Evolutionary conservation across 2,329 filamentous ascomycete genomes (phyloP), one percentile per base, ranked within the genome.

Genomic region (Talaromyces sp.): DNA sequence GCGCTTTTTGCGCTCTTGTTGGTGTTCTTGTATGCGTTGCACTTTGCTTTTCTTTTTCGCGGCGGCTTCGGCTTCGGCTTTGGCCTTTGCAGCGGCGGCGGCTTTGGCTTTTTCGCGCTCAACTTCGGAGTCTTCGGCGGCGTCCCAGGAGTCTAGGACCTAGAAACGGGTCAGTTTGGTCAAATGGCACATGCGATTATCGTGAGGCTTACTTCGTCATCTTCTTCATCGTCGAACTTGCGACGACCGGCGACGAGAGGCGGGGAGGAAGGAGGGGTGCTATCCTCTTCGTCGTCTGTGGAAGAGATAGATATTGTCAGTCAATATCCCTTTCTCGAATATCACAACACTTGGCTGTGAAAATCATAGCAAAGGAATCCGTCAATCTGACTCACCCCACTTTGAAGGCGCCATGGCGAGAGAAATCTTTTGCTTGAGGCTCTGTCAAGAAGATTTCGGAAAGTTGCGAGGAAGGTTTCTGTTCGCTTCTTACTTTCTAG

Each of bases 111-210:
- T 99, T 80, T 97, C 93, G 73, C 93, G 91, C 83, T 99, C 95
- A 72, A 89, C 94, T 74, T 99, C 95, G 68, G 93, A 97, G 82
- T 99, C 95, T 75, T 98, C 95, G 71, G 91, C 93, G 66, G 92
- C 94, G 74, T 98, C 93, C 95, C 95, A 99, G 39, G 92, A 94
- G 67, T 99, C 95, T 74, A 97, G 87, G 65, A 98, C 92, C 90
- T 97, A 69, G 1, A 14, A 1, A 31, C n/a, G 10, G 9, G 14
- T 22, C 10, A 3, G 58, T 60, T 16, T 43, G 9, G n/a, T 3
- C 7, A 45, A 37, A 62, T 57, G 47, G 54, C 37, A 41, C 3
- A 49, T 49, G 47, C 47, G 24, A 50, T 14, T 56, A 9, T 37
- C 3, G 31, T 11, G 35, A 4, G 14, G 7, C 56, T 60, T 49